These are phyloP conservation scores for Phalaenopsis hybrid DNA, from an alignment of 116 monocot species.

Conservation along the genomic window DNA sequence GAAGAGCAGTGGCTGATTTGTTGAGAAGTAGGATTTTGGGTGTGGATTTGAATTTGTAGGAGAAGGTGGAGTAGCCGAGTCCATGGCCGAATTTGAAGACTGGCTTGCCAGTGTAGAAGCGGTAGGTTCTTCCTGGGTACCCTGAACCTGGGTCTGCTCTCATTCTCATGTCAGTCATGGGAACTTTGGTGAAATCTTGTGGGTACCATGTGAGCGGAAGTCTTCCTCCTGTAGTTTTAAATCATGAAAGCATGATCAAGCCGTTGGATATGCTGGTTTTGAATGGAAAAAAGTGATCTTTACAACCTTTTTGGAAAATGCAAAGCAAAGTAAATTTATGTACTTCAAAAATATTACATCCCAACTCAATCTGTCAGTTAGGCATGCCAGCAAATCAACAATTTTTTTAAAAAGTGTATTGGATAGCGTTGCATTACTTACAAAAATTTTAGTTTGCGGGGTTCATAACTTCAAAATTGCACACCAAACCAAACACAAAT, in stretches of 20 bases:
- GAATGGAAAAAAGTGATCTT: too few relatives aligned
- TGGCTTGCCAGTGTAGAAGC: conserved; percentile 63
- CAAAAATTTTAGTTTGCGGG: too few relatives aligned
- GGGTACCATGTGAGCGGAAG: conserved; percentile 97
- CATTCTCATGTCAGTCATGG: conserved; percentile 98
- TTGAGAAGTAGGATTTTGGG: conserved; percentile 1
- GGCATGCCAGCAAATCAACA: too few relatives aligned
- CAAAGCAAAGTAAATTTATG: too few relatives aligned
- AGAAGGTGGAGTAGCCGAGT: conserved; percentile 78
- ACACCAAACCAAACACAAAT: too few relatives aligned
- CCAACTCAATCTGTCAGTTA: too few relatives aligned
- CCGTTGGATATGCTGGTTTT: background rate
- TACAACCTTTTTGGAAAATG: too few relatives aligned
- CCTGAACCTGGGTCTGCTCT: conserved; percentile 52
- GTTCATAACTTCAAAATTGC: too few relatives aligned
- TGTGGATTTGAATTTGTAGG: conserved; percentile 19
- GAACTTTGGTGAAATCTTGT: conserved; percentile 59
- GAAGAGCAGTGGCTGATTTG: conserved; percentile 8
- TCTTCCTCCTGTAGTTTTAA: conserved; percentile 57
- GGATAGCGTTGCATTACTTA: too few relatives aligned
- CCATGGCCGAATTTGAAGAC: conserved; percentile 83
- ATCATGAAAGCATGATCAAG: background rate
- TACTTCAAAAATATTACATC: too few relatives aligned
- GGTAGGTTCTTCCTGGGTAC: conserved; percentile 87
- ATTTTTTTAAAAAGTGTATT: too few relatives aligned